phyloP scores from a whole-genome alignment of 805 yeast genomes.

The Sugiyamaella floridensis region DNA sequence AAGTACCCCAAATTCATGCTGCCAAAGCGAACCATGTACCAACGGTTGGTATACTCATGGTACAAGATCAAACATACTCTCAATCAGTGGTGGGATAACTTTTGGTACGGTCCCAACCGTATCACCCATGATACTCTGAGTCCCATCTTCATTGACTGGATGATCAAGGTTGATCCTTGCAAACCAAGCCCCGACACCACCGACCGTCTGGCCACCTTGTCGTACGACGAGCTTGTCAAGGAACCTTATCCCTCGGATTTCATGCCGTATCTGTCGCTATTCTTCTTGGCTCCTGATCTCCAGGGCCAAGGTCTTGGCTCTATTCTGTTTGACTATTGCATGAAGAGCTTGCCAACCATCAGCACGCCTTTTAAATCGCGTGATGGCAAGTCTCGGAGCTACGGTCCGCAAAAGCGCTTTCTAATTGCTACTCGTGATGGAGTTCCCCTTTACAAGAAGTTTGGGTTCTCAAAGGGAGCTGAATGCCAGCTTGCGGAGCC shows the following conservation, averaged over 20 bases:
- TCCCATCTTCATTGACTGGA: background rate
- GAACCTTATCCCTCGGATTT: conserved; percentile 6
- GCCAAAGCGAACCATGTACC: background rate
- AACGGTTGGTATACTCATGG: conserved; percentile 1
- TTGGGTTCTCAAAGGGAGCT: conserved; percentile 7
- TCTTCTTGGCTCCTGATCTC: conserved; percentile 8
- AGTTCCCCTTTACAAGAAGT: conserved; percentile 7
- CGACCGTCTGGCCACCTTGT: conserved; percentile 6
- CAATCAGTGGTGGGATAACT: background rate
- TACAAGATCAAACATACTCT: conserved; percentile 3
- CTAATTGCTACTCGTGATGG: conserved; percentile 12
- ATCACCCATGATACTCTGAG: background rate
- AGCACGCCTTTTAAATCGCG: conserved; percentile 1
- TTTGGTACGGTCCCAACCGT: conserved; percentile 4
- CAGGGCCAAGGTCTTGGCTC: conserved; percentile 15
- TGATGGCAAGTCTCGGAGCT: conserved; percentile 7
- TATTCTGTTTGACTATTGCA: conserved; percentile 4
- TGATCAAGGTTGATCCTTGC: background rate
- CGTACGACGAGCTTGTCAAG: conserved; percentile 7
- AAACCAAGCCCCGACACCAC: conserved; percentile 1
- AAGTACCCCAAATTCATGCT: conserved; percentile 4
- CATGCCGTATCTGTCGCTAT: conserved; percentile 9
- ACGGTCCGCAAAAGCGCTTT: conserved; percentile 14
- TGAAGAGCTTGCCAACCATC: conserved; percentile 8
- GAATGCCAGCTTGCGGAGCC: background rate